Conservation (phyloP, 768 basidiomycete species). For the Holtermannia corniformis region DNA sequence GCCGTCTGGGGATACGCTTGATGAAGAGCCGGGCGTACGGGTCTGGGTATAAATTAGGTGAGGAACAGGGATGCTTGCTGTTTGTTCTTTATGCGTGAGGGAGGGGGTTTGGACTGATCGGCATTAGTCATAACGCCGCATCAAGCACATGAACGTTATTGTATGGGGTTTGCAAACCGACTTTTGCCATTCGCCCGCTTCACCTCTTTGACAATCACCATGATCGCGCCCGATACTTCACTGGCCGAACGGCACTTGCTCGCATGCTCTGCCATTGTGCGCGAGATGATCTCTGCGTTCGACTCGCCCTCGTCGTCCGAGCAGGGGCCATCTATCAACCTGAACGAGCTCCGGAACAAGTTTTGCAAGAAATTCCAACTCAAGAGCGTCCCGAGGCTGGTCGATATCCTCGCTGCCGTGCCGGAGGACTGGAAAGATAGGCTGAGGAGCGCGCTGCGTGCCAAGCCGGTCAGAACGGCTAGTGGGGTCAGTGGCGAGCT, state of each 20-base stretch:
- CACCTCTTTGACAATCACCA: conserved; percentile 4
- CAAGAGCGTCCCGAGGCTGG: conserved; percentile 79
- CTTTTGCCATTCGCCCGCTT: not conserved
- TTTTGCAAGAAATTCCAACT: conserved; percentile 84
- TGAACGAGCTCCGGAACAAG: conserved; percentile 77
- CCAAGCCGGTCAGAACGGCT: conserved; percentile 90
- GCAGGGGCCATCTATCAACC: conserved; percentile 71
- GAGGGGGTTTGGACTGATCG: not conserved
- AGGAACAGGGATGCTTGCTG: conserved; percentile 2
- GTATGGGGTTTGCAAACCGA: not conserved
- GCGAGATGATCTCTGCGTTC: conserved; percentile 62
- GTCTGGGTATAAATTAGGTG: conserved; percentile 2
- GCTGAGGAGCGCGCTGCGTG: conserved; percentile 75
- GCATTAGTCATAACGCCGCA: not conserved
- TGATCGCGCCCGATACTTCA: conserved; percentile 45
- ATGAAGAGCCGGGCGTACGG: not conserved
- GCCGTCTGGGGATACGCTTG: not conserved
- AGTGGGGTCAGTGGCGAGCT: conserved; percentile 61
- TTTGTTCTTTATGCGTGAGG: not conserved
- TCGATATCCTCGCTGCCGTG: conserved; percentile 96
- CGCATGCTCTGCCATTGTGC: conserved; percentile 87
- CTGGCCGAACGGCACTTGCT: conserved; percentile 84
- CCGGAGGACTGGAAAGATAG: conserved; percentile 95
- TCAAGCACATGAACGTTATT: not conserved
- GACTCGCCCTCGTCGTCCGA: conserved; percentile 21